These are phyloP conservation scores for Pyrus hybrid DNA, from an alignment of 331 rosid species.

Conservation along the genomic window DNA sequence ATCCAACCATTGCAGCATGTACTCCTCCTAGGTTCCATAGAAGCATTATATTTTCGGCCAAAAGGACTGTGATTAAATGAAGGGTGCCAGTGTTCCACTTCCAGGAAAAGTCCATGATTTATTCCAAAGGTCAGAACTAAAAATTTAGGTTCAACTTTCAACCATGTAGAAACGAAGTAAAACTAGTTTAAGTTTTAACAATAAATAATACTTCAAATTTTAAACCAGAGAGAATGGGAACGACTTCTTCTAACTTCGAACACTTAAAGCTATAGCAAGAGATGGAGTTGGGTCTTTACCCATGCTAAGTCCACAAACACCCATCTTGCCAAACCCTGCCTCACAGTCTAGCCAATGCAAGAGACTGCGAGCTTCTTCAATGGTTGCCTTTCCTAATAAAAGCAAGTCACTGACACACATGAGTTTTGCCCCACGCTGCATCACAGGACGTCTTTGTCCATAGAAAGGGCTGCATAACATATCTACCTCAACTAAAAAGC, in stretches of 20 bases:
- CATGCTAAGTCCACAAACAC: conserved; percentile 98
- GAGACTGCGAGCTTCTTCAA: conserved; percentile 90
- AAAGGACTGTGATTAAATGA: not conserved
- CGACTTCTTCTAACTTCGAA: not conserved
- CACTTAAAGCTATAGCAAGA: conserved; percentile 3
- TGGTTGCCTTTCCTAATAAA: conserved; percentile 89
- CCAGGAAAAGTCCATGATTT: not conserved
- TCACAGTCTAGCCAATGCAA: conserved; percentile 84
- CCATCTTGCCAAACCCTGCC: conserved; percentile 89
- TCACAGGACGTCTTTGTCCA: conserved; percentile 88
- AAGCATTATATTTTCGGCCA: conserved; percentile 9
- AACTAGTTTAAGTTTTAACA: not conserved
- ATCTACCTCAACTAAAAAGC: not conserved
- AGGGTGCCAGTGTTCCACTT: not conserved
- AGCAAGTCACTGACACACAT: conserved; percentile 97
- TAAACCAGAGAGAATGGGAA: conserved; percentile 2
- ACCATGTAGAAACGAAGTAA: not conserved
- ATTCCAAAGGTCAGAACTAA: not conserved
- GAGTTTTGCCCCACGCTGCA: conserved; percentile 86
- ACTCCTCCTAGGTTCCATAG: conserved; percentile 71
- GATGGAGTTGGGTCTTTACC: conserved; percentile 47
- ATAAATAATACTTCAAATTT: no score
- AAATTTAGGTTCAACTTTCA: not conserved
- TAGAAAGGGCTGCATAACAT: conserved; percentile 78
- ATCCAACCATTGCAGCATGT: conserved; percentile 99